phyloP scores from a whole-genome alignment of 352 stramenopile species.

The Phytophthora fragariaefolia region DNA sequence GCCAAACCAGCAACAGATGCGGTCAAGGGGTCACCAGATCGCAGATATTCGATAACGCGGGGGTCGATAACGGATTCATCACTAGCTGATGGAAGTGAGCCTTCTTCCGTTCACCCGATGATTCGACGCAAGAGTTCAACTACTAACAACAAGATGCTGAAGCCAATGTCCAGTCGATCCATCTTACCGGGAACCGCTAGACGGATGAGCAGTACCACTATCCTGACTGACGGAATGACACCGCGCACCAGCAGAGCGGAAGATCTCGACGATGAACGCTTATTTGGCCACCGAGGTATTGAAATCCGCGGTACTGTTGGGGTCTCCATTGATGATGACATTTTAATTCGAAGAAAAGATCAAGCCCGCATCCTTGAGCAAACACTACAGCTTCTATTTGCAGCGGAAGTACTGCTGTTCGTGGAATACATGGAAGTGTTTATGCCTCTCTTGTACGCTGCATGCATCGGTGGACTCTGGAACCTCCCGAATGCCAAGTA shows the following conservation, averaged over 20 bases:
- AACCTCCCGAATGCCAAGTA: conserved; percentile 24
- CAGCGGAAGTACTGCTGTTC: conserved; percentile 32
- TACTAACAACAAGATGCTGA: conserved; percentile 6
- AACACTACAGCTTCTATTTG: conserved; percentile 33
- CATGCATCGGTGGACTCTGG: conserved; percentile 25
- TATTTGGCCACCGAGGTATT: conserved; percentile 8
- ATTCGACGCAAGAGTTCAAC: conserved; percentile 7
- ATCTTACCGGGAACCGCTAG: background rate
- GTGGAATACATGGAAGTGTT: conserved; percentile 45
- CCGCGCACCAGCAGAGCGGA: background rate
- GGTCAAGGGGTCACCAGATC: background rate
- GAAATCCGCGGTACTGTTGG: background rate
- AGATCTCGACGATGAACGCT: background rate
- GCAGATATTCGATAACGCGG: background rate
- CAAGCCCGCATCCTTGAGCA: conserved; percentile 21
- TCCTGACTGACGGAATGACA: background rate
- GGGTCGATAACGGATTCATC: conserved; percentile 10
- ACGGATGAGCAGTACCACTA: background rate
- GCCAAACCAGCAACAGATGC: background rate
- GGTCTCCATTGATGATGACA: conserved; percentile 15
- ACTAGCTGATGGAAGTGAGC: background rate
- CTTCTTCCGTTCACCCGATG: background rate
- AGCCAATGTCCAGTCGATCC: background rate
- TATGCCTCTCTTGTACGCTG: conserved; percentile 36
- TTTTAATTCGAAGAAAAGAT: conserved; percentile 12